These are phyloP conservation scores for Eutypella sp. DNA, from an alignment of 2,329 filamentous ascomycete species.

Conservation along the genomic window DNA sequence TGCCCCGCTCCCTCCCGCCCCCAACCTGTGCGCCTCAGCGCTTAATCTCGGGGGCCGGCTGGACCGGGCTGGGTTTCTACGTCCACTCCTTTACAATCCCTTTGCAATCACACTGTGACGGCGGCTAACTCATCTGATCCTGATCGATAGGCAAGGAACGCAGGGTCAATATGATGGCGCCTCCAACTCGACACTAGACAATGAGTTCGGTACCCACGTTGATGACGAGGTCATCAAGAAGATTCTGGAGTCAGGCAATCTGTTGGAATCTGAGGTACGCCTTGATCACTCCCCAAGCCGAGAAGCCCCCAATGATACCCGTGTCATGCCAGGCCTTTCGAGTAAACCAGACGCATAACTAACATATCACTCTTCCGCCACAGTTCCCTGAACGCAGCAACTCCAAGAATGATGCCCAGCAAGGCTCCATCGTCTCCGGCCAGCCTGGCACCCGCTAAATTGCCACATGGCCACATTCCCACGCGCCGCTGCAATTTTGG, in stretches of 20 bases:
- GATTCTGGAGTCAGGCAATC: conserved; percentile 72
- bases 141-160: conserved; percentile 71
- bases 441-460: conserved; percentile 26
- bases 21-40: conserved; percentile 7
- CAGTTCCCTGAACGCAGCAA: conserved; percentile 51
- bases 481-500: no score
- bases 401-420: conserved; percentile 46
- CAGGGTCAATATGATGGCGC: conserved; percentile 76
- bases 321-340: no score
- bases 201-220: conserved; percentile 78
- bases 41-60: conserved; percentile 5
- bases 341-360: background rate
- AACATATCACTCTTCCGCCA: conserved; percentile 1
- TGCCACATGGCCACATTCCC: no score
- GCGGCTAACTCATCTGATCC: conserved; percentile 16
- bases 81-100: no score
- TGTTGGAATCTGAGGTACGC: conserved; percentile 56
- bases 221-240: conserved; percentile 77
- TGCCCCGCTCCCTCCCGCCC: background rate
- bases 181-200: conserved; percentile 69
- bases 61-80: background rate
- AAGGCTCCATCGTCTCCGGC: conserved; percentile 38
- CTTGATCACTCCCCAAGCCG: background rate
- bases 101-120: no score
- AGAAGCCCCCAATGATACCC: background rate